These are phyloP conservation scores for Boechera stricta DNA, from an alignment of 345 rosid species.

Conservation along the genomic window DNA sequence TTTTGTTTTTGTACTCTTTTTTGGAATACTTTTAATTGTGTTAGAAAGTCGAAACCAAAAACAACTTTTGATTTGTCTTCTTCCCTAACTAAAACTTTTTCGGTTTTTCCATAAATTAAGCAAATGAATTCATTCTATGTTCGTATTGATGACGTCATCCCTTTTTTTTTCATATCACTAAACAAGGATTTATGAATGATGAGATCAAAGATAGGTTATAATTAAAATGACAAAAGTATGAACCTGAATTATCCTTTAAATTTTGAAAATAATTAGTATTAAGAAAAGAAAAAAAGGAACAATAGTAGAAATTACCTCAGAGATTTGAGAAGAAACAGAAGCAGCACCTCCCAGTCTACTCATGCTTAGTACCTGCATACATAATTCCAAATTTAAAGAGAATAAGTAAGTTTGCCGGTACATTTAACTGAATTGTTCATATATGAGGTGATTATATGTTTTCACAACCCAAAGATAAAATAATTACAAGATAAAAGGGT, in stretches of 20 bases:
- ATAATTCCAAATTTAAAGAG: neutral
- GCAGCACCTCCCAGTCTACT: constrained; percentile 94
- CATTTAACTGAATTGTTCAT: neutral
- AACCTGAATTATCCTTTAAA: neutral
- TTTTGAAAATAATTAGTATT: neutral
- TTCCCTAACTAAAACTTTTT: neutral
- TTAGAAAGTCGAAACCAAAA: constrained; percentile 35
- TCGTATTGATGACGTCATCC: no score
- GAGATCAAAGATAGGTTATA: no score
- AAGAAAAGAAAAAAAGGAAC: neutral
- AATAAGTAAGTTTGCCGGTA: neutral
- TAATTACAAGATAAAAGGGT: neutral
- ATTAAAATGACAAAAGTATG: neutral
- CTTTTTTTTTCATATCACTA: no score
- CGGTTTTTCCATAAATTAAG: no score
- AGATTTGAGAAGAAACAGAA: constrained; percentile 81
- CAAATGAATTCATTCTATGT: no score
- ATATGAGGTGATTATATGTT: neutral
- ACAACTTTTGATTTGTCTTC: constrained; percentile 24
- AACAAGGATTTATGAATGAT: no score
- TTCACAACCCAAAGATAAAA: constrained; percentile 4
- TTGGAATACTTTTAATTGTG: constrained; percentile 20
- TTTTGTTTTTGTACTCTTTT: constrained; percentile 42
- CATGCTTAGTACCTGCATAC: constrained; percentile 87
- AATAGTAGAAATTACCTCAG: constrained; percentile 61